Conservation (phyloP, 2,329 filamentous ascomycete species). For the Chrysoporthe puriensis region DNA sequence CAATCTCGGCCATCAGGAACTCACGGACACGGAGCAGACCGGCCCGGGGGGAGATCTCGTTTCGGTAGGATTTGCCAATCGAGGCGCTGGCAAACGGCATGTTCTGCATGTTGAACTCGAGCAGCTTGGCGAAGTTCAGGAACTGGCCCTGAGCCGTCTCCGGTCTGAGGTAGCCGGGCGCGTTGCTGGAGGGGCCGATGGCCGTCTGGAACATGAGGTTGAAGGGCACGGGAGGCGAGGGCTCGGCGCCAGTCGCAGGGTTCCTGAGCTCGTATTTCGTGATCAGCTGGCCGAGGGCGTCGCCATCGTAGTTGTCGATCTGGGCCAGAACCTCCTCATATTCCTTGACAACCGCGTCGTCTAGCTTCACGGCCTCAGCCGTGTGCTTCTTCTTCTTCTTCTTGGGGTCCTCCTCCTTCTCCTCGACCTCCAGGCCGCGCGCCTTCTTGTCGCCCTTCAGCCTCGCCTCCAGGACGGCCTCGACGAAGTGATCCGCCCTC, state of each 20-base stretch:
- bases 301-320: constrained; percentile 93
- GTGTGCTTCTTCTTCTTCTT: constrained; percentile 86
- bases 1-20: constrained; percentile 98
- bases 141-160: constrained; percentile 99
- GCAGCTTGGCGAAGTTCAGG: constrained; percentile 92
- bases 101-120: constrained; percentile 91
- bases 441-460: constrained; percentile 92
- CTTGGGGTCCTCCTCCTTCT: constrained; percentile 71
- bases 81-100: constrained; percentile 98
- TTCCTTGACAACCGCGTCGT: constrained; percentile 83
- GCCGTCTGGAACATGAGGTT: constrained; percentile 99
- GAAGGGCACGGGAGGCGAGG: constrained; percentile 84
- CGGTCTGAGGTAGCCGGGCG: constrained; percentile 83
- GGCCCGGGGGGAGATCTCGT: constrained; percentile 92
- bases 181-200: constrained; percentile 89
- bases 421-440: constrained; percentile 78
- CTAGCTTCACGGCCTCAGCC: constrained; percentile 78
- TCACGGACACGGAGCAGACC: constrained; percentile 93
- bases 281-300: constrained; percentile 85
- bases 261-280: constrained; percentile 90
- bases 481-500: constrained; percentile 93
- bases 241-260: constrained; percentile 75
- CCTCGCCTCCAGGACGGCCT: constrained; percentile 86
- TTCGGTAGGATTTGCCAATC: constrained; percentile 97
- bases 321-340: constrained; percentile 89